Evolutionary conservation across 2,329 filamentous ascomycete genomes (phyloP), one percentile per base, ranked within the genome.

Genomic region (Emergomyces africanus): DNA sequence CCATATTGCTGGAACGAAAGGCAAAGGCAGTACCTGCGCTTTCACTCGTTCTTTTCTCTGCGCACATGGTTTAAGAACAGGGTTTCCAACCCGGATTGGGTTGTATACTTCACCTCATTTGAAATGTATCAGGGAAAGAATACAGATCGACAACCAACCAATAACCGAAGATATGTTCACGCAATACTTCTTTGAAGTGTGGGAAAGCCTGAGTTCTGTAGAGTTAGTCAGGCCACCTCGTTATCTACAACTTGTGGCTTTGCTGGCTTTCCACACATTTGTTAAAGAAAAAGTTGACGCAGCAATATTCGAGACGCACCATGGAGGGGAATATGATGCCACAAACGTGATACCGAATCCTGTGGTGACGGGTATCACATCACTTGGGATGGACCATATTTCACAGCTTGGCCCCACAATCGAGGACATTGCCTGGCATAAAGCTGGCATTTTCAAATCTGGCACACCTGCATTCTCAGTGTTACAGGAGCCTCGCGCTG

Each of bases 1-100:
- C 44, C 86, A 89, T 71, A 80, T 90, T 30, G 82, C 86, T 28
- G 87, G 87, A 5, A 89, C 86, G n/a, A 89, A 89, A 70, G 87
- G 87, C 5, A 90, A 89, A 71, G 87, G 86, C 33, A 86, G 81
- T 66, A 87, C 85, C 1, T 89, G 85, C 67, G 85, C 85, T 44
- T 88, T 86, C 63, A 77, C 83, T 60, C 78, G 83, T 62, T 82
- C 81, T 8, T 83, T 89, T 61, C 78, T 89, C 50, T 72, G 75
- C n/a, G 62, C 59, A n/a, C 65, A 71, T 59, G 61, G 68, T 1
- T 3, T 65, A 18, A 64, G 65, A 48, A 69, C 65, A 5, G 69
- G 70, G 14, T 67, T 67, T 20, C 66, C 68, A 2, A 61, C 55
- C 33, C 58, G 57, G 10, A 64, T 66, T n/a, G 68, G 68, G 1